A percentile compares a stretch with the other conserved stretches of the same genome.
Conservation (phyloP, 139 green algal genomes). For the Ostreobium quekettii region DNA sequence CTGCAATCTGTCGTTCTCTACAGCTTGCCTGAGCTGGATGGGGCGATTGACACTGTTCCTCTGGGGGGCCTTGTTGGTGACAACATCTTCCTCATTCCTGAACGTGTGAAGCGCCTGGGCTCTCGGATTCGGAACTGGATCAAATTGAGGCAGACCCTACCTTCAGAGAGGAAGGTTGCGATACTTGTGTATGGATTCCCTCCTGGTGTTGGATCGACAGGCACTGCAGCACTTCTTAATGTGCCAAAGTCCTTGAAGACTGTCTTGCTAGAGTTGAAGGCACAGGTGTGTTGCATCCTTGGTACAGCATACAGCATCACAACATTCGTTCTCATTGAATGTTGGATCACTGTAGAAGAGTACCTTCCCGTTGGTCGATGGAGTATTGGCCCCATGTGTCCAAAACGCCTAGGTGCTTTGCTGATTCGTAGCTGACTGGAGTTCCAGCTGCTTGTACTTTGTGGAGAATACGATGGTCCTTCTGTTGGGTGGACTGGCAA, state of each 20-base stretch:
- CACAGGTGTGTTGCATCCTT: conserved; percentile 9
- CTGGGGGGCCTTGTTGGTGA: conserved; percentile 82
- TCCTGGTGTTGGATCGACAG: conserved; percentile 87
- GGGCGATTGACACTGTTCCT: conserved; percentile 87
- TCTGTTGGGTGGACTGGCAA: no score
- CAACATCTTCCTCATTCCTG: conserved; percentile 84
- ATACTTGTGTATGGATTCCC: conserved; percentile 93
- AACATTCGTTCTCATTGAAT: no score
- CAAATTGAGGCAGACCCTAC: conserved; percentile 23
- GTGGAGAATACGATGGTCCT: no score
- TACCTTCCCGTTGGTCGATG: no score
- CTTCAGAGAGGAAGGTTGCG: conserved; percentile 54
- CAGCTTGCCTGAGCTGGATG: conserved; percentile 91
- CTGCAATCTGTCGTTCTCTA: conserved; percentile 94
- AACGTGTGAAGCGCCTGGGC: conserved; percentile 67
- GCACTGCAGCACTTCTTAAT: conserved; percentile 94
- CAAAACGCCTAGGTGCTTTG: no score
- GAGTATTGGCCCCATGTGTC: no score
- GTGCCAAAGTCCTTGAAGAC: conserved; percentile 78
- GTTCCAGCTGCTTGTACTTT: no score
- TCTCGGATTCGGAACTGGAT: conserved; percentile 69
- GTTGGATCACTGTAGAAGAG: no score
- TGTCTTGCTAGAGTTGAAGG: conserved; percentile 48
- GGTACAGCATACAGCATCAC: no score
- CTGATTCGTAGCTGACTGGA: no score